Evolutionary conservation across 1,284 basidiomycete genomes (phyloP).

Genomic region (Ustilago lituana): DNA sequence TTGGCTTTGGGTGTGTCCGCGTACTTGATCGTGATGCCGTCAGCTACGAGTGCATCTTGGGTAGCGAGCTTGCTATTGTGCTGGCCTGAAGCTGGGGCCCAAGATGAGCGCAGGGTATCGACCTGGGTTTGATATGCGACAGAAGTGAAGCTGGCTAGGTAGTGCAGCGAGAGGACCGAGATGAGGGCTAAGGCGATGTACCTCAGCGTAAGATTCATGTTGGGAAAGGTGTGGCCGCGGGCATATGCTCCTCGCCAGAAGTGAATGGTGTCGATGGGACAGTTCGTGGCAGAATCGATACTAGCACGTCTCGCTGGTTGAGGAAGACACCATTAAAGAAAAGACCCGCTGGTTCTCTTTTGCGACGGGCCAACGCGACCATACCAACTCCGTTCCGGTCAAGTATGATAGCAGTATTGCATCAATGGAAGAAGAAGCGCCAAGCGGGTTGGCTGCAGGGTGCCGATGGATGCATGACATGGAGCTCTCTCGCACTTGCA

Average conservation of each 20-base stretch:
- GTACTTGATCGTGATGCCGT: slow-evolving; percentile 6
- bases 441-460: slow-evolving; percentile 8
- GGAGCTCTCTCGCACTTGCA: too few species aligned
- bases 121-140: slow-evolving; percentile 28
- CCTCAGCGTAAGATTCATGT: slow-evolving; percentile 27
- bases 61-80: slow-evolving; percentile 3
- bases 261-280: too few species aligned
- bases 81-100: background rate
- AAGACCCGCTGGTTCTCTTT: too few species aligned
- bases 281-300: too few species aligned
- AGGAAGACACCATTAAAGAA: too few species aligned
- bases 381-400: slow-evolving; percentile 10
- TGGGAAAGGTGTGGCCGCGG: background rate
- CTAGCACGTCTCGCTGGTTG: too few species aligned
- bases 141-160: slow-evolving; percentile 27
- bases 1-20: slow-evolving; percentile 58
- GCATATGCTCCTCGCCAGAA: background rate
- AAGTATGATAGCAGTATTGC: background rate
- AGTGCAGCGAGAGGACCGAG: slow-evolving; percentile 34
- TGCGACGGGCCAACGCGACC: too few species aligned
- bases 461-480: slow-evolving; percentile 13
- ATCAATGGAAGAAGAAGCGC: background rate
- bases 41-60: background rate
- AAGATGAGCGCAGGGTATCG: slow-evolving; percentile 14
- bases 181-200: slow-evolving; percentile 28